Base-by-base conservation (phyloP, 2,329 filamentous ascomycete species). In the Talaromyces rugulosus region DNA sequence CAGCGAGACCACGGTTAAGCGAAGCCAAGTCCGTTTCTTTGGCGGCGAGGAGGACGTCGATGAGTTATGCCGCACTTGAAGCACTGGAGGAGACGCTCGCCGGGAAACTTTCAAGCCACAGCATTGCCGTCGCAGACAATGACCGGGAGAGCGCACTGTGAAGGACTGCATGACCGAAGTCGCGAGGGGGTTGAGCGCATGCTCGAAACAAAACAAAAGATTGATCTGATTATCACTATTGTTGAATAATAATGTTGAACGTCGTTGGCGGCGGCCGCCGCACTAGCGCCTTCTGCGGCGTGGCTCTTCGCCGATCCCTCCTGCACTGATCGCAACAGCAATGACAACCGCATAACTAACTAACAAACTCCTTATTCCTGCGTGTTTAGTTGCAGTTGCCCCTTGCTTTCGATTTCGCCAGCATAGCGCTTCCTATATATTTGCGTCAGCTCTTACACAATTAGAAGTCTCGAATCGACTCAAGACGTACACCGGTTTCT, bases 21-120 rank as follows among this genome's bases (percentile, higher is more conserved):
- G 72, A 52, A 77, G 62, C 75, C 74, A 78, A 62, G 67, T 68
- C 42, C 66, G 68, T 51, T 63, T 66, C 58, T 68, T 70, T 11
- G 67, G 65, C 27, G 67, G 59, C 28, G 67, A 63, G 18, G 56
- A 64, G 56, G 64, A 27, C 30, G 69, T 59, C 54, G 67, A 66
- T 11, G 67, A 65, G 47, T 66, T 68, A 69, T 70, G 66, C 44
- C 68, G 68, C 62, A 36, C 51, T 31, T n/a, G 34, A 11, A 27
- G 51, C 50, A 58, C 30, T 56, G 27, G 61, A 18, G 30, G 61
- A 18, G 30, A 12, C 18, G 23, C 36, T 11, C 16, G 34, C 18
- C 31, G 52, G 23, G 56, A 42, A 27, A 56, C 30, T 12, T 50
- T 58, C 50, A 62, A 55, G 9, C 61, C 59, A 57, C 62, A 50